Base-by-base conservation (phyloP, 1,284 basidiomycete genomes). In the Hymenochaete sp. region DNA sequence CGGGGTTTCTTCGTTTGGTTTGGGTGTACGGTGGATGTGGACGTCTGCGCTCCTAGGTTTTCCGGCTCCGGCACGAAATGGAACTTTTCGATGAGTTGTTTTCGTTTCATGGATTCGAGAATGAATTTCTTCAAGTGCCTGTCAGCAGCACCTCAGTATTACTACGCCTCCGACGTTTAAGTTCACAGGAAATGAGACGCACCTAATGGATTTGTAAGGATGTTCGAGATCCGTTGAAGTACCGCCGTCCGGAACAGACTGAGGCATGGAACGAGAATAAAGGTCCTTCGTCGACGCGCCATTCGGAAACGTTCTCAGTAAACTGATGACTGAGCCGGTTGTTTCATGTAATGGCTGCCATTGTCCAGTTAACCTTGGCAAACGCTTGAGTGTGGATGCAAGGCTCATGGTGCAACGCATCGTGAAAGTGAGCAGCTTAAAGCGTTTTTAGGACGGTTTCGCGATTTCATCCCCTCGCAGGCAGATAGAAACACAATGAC, bases 271-370 rank as follows among this genome's bases (percentile, higher is more conserved):
- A 18, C 35, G 44, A 7, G 14, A 29, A 21, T 18, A 47, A 25
- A 47, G 42, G 19, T 47, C 46, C 27, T 38, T 36, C 26, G 46
- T 47, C 3, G 46, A 47, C 21, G 46, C 40, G 26, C 44, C 44
- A 28, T 36, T 28, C 19, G 40, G 46, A 22, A 25, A 42, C 2
- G 21, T 9, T 31, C 27, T 31, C 39, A 47, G 32, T 6, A 42
- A 31, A 8, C 21, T 16, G 14, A 47, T 11, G 16, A 47, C 46
- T 14, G 40, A 18, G 4, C 29, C 41, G 32, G 43, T 27, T 9
- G 46, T 41, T 13, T 47, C 32, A 13, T 42, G 25, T 8, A 41
- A 7, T 7, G 46, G 46, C 25, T 39, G 46, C 6, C 31, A 32
- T 26, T 27, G 37, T 6, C 46, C 46, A 28, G 46, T 47, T 33